phyloP scores from a whole-genome alignment of 1,139 yeast species.

The Yamadazyma diospyri region DNA sequence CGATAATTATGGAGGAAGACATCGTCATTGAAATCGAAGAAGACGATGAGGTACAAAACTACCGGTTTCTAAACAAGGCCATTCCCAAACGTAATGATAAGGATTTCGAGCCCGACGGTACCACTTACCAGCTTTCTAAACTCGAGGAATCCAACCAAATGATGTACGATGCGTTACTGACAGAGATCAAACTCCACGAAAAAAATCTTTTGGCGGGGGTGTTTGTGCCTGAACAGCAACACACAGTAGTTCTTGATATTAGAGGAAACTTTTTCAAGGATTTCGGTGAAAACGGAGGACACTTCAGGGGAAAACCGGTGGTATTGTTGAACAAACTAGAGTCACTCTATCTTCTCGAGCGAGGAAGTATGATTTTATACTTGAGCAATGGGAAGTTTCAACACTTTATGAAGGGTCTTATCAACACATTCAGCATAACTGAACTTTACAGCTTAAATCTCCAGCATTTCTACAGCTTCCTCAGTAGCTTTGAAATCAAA shows the following conservation, averaged over 20 bases:
- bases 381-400: conserved; percentile 21
- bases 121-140: conserved; percentile 50
- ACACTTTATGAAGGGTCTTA: conserved; percentile 15
- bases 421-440: conserved; percentile 10
- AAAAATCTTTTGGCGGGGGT: conserved; percentile 44
- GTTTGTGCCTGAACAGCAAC: conserved; percentile 41
- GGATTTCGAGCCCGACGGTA: conserved; percentile 84
- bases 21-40: conserved; percentile 10
- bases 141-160: conserved; percentile 58
- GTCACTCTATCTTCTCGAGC: conserved; percentile 70
- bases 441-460: conserved; percentile 49
- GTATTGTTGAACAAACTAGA: conserved; percentile 64
- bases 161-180: conserved; percentile 68
- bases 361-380: conserved; percentile 73
- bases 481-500: conserved; percentile 32
- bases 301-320: conserved; percentile 18
- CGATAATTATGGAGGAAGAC: conserved; percentile 11
- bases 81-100: conserved; percentile 66
- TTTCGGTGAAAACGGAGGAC: conserved; percentile 45
- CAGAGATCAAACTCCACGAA: conserved; percentile 56
- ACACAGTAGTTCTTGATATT: conserved; percentile 48
- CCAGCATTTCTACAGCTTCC: conserved; percentile 59
- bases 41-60: conserved; percentile 66
- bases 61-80: conserved; percentile 18
- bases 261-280: conserved; percentile 74